These are phyloP conservation scores for Trypanosoma rangeli DNA, from an alignment of 208 protist genomes.

Conservation along the genomic window DNA sequence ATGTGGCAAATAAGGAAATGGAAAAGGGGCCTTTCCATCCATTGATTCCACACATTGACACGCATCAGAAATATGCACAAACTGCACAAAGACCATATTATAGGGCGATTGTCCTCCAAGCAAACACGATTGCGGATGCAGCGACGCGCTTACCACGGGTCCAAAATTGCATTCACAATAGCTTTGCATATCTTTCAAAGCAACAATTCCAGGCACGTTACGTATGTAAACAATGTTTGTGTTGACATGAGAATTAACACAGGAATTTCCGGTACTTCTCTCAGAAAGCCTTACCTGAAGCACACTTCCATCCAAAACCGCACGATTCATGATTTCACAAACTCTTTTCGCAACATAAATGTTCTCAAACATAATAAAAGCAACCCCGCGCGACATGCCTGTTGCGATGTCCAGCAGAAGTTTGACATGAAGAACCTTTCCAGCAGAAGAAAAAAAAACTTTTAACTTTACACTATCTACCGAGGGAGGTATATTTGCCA, in stretches of 20 bases:
- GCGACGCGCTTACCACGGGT: conserved; percentile 9
- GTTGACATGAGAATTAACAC: conserved; percentile 21
- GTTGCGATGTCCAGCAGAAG: conserved; percentile 32
- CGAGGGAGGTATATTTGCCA: conserved; percentile 23
- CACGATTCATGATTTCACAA: conserved; percentile 20
- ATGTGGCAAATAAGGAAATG: conserved; percentile 20
- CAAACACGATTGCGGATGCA: conserved; percentile 23
- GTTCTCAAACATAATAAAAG: conserved; percentile 30
- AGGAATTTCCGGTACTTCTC: conserved; percentile 21
- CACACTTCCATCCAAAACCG: conserved; percentile 17
- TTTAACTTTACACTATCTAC: conserved; percentile 17
- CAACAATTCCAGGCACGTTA: conserved; percentile 23
- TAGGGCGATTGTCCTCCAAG: conserved; percentile 26
- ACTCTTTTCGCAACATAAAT: conserved; percentile 17
- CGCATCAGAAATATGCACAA: conserved; percentile 16
- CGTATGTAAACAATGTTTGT: conserved; percentile 32
- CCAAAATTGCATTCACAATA: conserved; percentile 27
- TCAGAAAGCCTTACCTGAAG: conserved; percentile 25
- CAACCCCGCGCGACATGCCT: conserved; percentile 24
- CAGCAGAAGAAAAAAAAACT: conserved; percentile 18
- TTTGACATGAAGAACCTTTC: conserved; percentile 28
- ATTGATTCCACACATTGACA: conserved; percentile 21
- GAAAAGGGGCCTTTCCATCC: conserved; percentile 31
- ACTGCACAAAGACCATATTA: conserved; percentile 30
- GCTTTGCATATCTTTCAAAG: conserved; percentile 3